Evolutionary conservation across 805 yeast genomes (phyloP), one percentile per base, ranked within the genome.

Genomic region (Wickerhamomyces subpelliculosus): DNA sequence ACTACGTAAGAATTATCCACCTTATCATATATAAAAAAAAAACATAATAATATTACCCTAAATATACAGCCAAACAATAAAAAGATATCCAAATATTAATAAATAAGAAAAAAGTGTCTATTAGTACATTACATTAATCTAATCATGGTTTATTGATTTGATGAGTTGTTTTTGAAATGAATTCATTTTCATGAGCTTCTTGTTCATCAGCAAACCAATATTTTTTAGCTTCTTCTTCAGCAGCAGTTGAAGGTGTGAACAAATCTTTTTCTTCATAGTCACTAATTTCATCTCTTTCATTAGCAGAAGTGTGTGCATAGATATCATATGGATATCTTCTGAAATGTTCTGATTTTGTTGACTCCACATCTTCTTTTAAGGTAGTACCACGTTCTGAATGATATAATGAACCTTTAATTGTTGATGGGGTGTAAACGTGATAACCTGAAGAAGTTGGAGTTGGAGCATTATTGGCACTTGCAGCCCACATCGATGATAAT

Each of bases 401-500:
- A 30, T 26, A 47, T 11, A 46, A 40, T 8, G 54, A 34, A 0
- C 45, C 50, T 26, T 35, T 41, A 11, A 26, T 28, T 8, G 38
- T 36, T 1, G 42, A 30, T 33, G 39, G 34, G 17, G 36, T 10
- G 20, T 27, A 44, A 0, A 34, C 17, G 32, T 37, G 29, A 11
- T 31, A 36, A 5, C 53, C 51, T 3, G 58, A 31, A 1, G 78
- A 66, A 3, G 63, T 61, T 18, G 79, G 70, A 8, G 47, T 48
- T 4, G 69, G 40, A 2, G 68, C 52, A 39, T 73, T 74, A 48
- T 80, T 78, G 2, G 81, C 68, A 3, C 87, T 66, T 4, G 80
- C 65, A 0, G 96, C 95, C 97, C 97, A 88, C 73, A 88, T 72
- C 0, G 95, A 76, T 0, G 95, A 78, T 35, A 89, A 59, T 1